Evolutionary conservation across 805 yeast species (phyloP), one percentile per base, ranked within the genome.

Genomic region (Ascoidea tarda): DNA sequence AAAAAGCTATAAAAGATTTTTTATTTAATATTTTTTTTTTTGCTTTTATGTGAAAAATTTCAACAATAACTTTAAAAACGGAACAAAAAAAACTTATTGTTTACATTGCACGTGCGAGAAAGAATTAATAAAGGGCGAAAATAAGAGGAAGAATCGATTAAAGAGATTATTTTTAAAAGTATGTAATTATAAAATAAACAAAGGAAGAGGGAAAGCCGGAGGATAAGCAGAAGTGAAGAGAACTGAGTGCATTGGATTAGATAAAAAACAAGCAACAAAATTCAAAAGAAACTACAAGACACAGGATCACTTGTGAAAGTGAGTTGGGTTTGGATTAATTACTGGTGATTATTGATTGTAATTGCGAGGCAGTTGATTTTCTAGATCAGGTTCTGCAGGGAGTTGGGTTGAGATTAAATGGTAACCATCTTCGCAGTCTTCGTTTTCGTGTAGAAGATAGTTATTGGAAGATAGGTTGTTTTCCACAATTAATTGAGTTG

Each of bases 401-500:
- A 16, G 2, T 21, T 12, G 12, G 49, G 32, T 8, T 6, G 16
- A 31, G 33, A 45, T 16, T 51, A 46, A 42, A 49, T 53, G 16
- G 53, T 54, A 21, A 45, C 48, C n/a, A 50, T 47, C 45, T 46
- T 28, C 8, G 33, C 16, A 16, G 42, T 51, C 31, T 55, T 51
- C 21, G 28, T 21, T 21, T 21, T 21, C 28, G 28, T 21, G 28
- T 21, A 21, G 28, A 21, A 21, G 28, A 21, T 21, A 21, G 3
- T 21, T 21, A 21, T 21, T 21, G 28, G 28, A 21, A 38, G 44
- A 38, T 2, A 53, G 48, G 31, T 48, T 50, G 31, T 55, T 50
- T 32, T 55, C 58, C 42, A 51, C 53, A 21, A 55, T 49, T 46
- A 55, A 46, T 32, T 51, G 52, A 16, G 47, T 45, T 12, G 57